phyloP scores from a whole-genome alignment of 2,329 filamentous ascomycete species.

The Aureobasidium melanogenum region DNA sequence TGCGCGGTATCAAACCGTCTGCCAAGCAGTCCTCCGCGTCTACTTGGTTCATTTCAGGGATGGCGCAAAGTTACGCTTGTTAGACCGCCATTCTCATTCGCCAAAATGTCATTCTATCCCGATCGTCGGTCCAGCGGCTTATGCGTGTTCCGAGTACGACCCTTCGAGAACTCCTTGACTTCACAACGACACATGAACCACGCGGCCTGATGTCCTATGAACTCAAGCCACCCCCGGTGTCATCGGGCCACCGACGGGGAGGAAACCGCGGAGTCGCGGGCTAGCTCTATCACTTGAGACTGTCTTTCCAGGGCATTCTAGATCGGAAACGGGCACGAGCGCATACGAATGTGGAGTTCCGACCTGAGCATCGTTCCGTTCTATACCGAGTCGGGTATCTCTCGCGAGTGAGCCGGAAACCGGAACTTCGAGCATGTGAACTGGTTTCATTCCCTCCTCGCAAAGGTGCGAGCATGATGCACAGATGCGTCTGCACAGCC shows the following conservation, averaged over 20 bases:
- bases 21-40: constrained; percentile 2
- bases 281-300: background rate
- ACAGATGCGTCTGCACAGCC: background rate
- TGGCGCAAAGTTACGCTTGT: constrained; percentile 3
- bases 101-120: background rate
- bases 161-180: background rate
- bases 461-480: background rate
- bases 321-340: constrained; percentile 2
- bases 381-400: constrained; percentile 7
- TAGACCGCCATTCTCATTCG: background rate
- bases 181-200: background rate
- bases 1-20: background rate
- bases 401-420: background rate
- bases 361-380: background rate
- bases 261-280: too few species aligned
- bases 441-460: background rate
- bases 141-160: background rate
- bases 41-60: background rate
- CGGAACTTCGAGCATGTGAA: constrained; percentile 9
- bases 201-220: background rate
- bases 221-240: background rate
- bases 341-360: background rate
- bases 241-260: background rate
- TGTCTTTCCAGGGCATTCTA: constrained; percentile 2
- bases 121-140: constrained; percentile 10